A percentile compares a stretch with the other conserved stretches of the same genome.
Conservation (phyloP, 169 alveolate genomes). For the Amoebophrya sp. region DNA sequence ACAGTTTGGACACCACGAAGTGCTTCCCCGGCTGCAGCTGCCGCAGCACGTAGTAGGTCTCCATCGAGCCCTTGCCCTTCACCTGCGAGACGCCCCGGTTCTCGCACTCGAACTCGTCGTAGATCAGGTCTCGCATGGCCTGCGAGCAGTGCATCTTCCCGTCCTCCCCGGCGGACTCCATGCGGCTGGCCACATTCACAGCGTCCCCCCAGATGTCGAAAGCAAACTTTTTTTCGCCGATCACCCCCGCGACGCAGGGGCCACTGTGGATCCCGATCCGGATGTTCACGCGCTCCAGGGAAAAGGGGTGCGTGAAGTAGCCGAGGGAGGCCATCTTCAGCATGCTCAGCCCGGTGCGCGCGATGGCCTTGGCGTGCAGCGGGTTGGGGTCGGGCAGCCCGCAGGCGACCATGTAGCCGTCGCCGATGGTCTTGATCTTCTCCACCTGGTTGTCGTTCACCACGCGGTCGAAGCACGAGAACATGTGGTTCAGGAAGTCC, state of each 20-base stretch:
- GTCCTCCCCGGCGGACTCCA: constrained; percentile 16
- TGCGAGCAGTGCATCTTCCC: constrained; percentile 11
- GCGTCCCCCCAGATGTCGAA: constrained; percentile 18
- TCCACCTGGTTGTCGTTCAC: constrained; percentile 6
- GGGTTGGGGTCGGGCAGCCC: constrained; percentile 16
- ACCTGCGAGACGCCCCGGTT: not conserved
- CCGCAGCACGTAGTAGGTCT: constrained; percentile 1
- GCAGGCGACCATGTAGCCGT: constrained; percentile 12
- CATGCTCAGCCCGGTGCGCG: constrained; percentile 12
- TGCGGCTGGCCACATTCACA: constrained; percentile 7
- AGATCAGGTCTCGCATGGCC: not conserved
- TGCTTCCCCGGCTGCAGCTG: not conserved
- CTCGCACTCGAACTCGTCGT: constrained; percentile 9
- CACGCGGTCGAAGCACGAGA: not conserved
- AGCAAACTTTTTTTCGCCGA: constrained; percentile 7
- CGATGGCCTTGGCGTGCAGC: constrained; percentile 10
- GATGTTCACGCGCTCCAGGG: no score
- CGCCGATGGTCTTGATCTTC: constrained; percentile 18
- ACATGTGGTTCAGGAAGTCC: constrained; percentile 1
- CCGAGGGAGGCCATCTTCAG: not conserved
- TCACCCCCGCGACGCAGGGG: constrained; percentile 18
- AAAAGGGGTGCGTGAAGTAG: not conserved
- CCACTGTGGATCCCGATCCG: constrained; percentile 14
- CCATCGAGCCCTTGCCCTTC: constrained; percentile 18
- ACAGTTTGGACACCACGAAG: not conserved